Conservation (phyloP, 176 grass and related monocot genomes). For the Aegilops sharonensis region DNA sequence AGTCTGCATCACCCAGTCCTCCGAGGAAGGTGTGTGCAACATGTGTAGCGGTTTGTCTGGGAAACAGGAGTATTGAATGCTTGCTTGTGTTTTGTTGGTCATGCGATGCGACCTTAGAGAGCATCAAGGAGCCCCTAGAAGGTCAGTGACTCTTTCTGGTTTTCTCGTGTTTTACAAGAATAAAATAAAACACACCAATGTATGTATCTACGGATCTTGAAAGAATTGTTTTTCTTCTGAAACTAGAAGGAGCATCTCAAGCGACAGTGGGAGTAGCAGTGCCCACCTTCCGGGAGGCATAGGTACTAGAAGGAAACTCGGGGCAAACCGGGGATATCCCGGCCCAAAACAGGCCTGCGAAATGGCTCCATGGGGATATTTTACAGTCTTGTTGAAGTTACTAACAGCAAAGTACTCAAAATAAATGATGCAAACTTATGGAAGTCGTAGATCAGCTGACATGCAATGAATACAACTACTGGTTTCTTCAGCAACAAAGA, state of each 20-base stretch:
- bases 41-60: neutral
- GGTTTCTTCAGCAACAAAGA: neutral
- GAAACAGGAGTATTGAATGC: neutral
- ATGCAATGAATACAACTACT: too few species aligned
- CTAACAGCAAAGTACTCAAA: too few species aligned
- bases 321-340: too few species aligned
- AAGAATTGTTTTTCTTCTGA: too few species aligned
- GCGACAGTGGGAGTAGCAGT: conserved; percentile 58
- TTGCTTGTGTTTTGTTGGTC: conserved; percentile 1
- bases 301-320: conserved; percentile 24
- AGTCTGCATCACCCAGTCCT: conserved; percentile 78
- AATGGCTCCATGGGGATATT: too few species aligned
- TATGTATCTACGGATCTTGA: too few species aligned
- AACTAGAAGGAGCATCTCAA: conserved; percentile 70
- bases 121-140: too few species aligned
- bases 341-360: too few species aligned
- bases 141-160: conserved; percentile 30
- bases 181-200: too few species aligned
- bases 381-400: too few species aligned
- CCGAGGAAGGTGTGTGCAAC: conserved; percentile 36
- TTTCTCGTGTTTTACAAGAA: neutral
- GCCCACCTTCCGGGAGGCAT: conserved; percentile 47
- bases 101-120: neutral
- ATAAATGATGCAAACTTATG: too few species aligned
- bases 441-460: too few species aligned